Evolutionary conservation across 805 yeast genomes (phyloP).

Genomic region (Candida verbasci): DNA sequence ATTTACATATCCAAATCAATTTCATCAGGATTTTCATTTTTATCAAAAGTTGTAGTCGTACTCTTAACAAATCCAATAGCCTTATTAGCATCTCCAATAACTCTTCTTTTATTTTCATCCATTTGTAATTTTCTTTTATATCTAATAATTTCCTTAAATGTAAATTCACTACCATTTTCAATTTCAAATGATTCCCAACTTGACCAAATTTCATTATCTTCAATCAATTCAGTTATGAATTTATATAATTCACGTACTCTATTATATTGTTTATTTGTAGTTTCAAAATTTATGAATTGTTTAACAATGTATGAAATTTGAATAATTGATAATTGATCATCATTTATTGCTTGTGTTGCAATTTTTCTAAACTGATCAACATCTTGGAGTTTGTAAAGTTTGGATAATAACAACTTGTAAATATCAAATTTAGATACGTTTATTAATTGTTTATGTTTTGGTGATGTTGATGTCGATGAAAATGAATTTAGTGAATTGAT

Average conservation of each 20-base stretch:
- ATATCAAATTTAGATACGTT: conserved; percentile 19
- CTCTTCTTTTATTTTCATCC: not conserved
- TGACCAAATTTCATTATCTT: conserved; percentile 44
- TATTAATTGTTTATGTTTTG: not conserved
- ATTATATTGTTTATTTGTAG: conserved; percentile 42
- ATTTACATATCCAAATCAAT: conserved; percentile 50
- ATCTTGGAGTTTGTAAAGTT: conserved; percentile 13
- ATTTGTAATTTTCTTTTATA: conserved; percentile 38
- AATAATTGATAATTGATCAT: conserved; percentile 39
- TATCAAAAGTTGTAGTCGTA: conserved; percentile 8
- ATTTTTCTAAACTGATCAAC: conserved; percentile 25
- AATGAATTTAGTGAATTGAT: conserved; percentile 12
- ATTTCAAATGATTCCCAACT: conserved; percentile 75
- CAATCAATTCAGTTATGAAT: conserved; percentile 22
- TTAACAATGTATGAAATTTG: conserved; percentile 40
- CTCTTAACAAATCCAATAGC: conserved; percentile 50
- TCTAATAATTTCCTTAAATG: conserved; percentile 70
- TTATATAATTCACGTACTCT: conserved; percentile 63
- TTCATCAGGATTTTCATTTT: conserved; percentile 48
- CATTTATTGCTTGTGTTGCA: conserved; percentile 39
- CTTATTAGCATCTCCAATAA: conserved; percentile 13
- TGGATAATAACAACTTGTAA: conserved; percentile 11
- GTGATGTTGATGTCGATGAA: not conserved
- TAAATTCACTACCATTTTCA: conserved; percentile 61
- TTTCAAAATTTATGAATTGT: conserved; percentile 59